These are phyloP conservation scores for Edaphochlamys debaryana DNA, from an alignment of 139 green algal species.

Conservation along the genomic window DNA sequence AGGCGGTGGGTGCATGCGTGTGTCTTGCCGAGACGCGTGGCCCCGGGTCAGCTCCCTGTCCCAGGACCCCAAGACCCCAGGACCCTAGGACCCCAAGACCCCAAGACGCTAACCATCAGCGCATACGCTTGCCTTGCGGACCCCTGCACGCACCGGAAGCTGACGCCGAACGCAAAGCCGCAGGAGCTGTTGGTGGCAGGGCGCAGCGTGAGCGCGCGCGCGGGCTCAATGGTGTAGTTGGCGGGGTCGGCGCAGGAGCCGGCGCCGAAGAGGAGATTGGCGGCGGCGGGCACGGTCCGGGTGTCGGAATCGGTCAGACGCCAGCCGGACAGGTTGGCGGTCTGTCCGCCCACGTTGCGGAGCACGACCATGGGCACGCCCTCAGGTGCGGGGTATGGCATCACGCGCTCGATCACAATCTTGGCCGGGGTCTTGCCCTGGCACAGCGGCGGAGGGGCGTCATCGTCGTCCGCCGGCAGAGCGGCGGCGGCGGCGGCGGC, in stretches of 20 bases:
- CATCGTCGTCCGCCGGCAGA: neutral
- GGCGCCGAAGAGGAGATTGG: conserved; percentile 38
- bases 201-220: conserved; percentile 35
- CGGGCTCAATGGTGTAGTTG: conserved; percentile 59
- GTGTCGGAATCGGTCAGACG: conserved; percentile 44
- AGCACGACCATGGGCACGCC: conserved; percentile 38
- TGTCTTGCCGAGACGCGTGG: too few species aligned
- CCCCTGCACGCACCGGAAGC: conserved; percentile 28
- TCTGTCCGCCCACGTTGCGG: conserved; percentile 63
- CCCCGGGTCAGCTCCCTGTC: too few species aligned
- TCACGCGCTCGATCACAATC: conserved; percentile 59
- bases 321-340: conserved; percentile 62
- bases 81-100: too few species aligned
- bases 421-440: conserved; percentile 47
- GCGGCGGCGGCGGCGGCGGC: neutral
- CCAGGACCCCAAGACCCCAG: too few species aligned
- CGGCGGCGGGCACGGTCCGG: neutral
- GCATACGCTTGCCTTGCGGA: too few species aligned
- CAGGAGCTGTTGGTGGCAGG: conserved; percentile 56
- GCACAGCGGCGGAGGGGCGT: conserved; percentile 27
- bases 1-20: too few species aligned
- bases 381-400: conserved; percentile 38
- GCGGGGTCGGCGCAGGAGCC: conserved; percentile 26
- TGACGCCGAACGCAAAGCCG: conserved; percentile 65
- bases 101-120: too few species aligned